Percentiles rank a stretch among this genome's conserved stretches.
Conservation (phyloP, 192 early-diverging fungal genomes). For the Linnemannia elongata region DNA sequence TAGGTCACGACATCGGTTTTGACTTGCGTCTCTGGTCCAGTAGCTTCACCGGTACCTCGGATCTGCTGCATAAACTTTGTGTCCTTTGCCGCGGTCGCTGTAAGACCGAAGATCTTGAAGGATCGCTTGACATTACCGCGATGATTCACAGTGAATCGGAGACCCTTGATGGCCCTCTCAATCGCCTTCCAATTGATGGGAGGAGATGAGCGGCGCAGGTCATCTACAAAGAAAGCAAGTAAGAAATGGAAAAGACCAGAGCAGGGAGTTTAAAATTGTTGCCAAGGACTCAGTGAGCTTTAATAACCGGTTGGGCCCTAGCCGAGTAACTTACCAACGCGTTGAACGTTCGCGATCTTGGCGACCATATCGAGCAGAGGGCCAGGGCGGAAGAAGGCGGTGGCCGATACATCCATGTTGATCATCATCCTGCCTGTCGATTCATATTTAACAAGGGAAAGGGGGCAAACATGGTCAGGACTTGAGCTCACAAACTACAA, state of each 20-base stretch:
- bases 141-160: constrained; percentile 69
- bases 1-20: constrained; percentile 78
- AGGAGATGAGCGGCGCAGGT: constrained; percentile 57
- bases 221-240: constrained; percentile 17
- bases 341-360: constrained; percentile 70
- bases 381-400: constrained; percentile 74
- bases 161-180: constrained; percentile 65
- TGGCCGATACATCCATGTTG: constrained; percentile 78
- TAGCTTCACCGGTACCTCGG: constrained; percentile 6
- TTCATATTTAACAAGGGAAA: neutral
- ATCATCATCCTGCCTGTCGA: constrained; percentile 70
- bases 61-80: constrained; percentile 79
- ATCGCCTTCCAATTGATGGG: constrained; percentile 57
- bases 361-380: constrained; percentile 78
- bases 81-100: constrained; percentile 70
- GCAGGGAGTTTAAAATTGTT: no score
- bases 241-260: no score
- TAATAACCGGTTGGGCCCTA: constrained; percentile 5
- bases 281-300: no score
- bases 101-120: constrained; percentile 78
- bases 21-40: constrained; percentile 27
- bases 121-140: constrained; percentile 76
- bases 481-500: neutral
- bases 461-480: no score
- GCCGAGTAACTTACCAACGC: constrained; percentile 47